A percentile compares a stretch with the other conserved stretches of the same genome.
These are phyloP conservation scores for Tolypocladium ovalisporum DNA, from an alignment of 2,329 filamentous ascomycete species.

Conservation along the genomic window DNA sequence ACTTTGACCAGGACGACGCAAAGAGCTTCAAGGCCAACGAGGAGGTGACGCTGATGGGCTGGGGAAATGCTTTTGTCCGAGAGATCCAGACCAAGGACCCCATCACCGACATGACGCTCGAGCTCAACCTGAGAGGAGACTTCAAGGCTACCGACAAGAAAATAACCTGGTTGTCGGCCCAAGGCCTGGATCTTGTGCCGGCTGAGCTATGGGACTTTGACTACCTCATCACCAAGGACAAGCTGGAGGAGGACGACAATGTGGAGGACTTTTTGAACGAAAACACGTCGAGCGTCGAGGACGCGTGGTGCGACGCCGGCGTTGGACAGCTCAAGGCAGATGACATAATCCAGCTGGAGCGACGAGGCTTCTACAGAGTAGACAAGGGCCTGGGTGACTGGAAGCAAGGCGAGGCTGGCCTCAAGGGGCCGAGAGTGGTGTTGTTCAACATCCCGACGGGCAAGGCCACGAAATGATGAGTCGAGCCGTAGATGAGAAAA, in stretches of 20 bases:
- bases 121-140: conserved; percentile 86
- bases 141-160: conserved; percentile 96
- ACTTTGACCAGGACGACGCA: conserved; percentile 81
- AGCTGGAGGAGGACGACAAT: conserved; percentile 77
- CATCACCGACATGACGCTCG: conserved; percentile 63
- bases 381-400: conserved; percentile 51
- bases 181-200: conserved; percentile 64
- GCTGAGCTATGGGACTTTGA: conserved; percentile 91
- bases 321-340: conserved; percentile 68
- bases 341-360: conserved; percentile 91
- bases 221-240: conserved; percentile 91
- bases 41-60: conserved; percentile 93
- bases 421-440: conserved; percentile 37
- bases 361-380: conserved; percentile 83
- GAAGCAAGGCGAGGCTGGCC: conserved; percentile 37
- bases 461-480: conserved; percentile 11
- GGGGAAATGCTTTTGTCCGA: conserved; percentile 80
- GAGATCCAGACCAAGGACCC: conserved; percentile 47
- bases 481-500: neutral
- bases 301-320: conserved; percentile 72
- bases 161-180: conserved; percentile 79
- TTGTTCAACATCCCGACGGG: conserved; percentile 49
- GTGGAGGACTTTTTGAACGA: conserved; percentile 76
- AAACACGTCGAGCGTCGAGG: conserved; percentile 61
- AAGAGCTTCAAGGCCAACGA: conserved; percentile 72